A percentile compares a stretch with the other conserved stretches of the same genome.
Conservation (phyloP, 2,329 filamentous ascomycete genomes). For the Penicillium sp. region DNA sequence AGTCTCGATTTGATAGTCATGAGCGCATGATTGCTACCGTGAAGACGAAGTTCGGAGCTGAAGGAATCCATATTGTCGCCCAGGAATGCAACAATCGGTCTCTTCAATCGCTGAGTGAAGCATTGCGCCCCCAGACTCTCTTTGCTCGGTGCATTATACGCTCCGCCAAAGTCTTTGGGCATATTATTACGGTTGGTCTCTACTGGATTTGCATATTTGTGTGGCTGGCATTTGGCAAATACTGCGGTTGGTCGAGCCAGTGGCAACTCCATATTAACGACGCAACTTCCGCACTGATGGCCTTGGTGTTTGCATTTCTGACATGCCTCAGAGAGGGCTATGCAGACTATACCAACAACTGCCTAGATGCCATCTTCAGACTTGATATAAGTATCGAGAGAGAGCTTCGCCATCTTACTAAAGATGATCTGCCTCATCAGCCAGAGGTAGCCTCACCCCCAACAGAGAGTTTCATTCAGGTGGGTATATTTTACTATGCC, state of each 20-base stretch:
- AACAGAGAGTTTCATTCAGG: constrained; percentile 34
- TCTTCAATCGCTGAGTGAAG: no score
- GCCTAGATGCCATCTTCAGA: constrained; percentile 22
- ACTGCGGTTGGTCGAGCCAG: constrained; percentile 13
- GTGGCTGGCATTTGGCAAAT: constrained; percentile 18
- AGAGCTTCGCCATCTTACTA: constrained; percentile 15
- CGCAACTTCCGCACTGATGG: constrained; percentile 45
- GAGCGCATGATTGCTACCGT: no score
- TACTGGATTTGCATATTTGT: constrained; percentile 21
- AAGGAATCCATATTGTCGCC: no score
- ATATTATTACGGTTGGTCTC: constrained; percentile 10
- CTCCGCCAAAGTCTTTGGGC: constrained; percentile 10
- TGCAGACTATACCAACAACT: constrained; percentile 9
- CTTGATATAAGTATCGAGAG: constrained; percentile 16
- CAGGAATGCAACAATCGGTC: no score
- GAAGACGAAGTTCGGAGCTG: no score
- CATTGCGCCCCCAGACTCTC: background rate
- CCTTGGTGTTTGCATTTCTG: constrained; percentile 36
- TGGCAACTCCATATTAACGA: constrained; percentile 36
- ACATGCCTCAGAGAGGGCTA: constrained; percentile 24
- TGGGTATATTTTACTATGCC: constrained; percentile 39
- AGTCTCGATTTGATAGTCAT: constrained; percentile 11
- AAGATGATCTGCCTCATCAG: constrained; percentile 21
- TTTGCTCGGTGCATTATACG: constrained; percentile 6
- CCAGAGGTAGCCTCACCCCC: background rate